phyloP scores from a whole-genome alignment of 345 rosid species.

The Erodium maritimum region DNA sequence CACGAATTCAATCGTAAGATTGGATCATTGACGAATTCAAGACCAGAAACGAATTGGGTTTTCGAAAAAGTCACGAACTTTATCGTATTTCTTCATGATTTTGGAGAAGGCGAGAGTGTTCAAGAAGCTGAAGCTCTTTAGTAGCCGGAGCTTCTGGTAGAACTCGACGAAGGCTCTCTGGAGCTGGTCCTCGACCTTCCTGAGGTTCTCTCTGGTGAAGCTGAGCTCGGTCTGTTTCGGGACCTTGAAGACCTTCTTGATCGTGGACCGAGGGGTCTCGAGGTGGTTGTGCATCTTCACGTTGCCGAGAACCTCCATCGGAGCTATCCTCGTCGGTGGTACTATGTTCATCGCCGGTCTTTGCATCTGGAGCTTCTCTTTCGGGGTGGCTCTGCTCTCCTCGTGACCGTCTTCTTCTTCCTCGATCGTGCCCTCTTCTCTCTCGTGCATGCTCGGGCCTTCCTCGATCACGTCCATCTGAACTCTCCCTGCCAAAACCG shows the following conservation, averaged over 20 bases:
- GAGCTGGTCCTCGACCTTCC: slow-evolving; percentile 36
- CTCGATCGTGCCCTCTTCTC: background rate
- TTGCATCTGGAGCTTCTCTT: slow-evolving; percentile 13
- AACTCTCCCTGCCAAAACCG: background rate
- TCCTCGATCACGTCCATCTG: background rate
- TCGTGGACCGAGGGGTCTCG: slow-evolving; percentile 33
- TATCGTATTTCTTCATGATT: slow-evolving; percentile 82
- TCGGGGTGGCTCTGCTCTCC: slow-evolving; percentile 18
- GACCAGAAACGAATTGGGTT: background rate
- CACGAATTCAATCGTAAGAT: too few species aligned
- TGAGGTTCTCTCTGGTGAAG: slow-evolving; percentile 29
- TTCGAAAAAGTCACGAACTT: slow-evolving; percentile 24
- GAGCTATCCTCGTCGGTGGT: slow-evolving; percentile 15
- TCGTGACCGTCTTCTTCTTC: slow-evolving; percentile 17
- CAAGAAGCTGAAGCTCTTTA: slow-evolving; percentile 58
- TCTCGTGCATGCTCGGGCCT: background rate
- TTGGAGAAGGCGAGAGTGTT: slow-evolving; percentile 45
- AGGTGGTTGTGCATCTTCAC: slow-evolving; percentile 36
- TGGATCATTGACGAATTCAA: background rate
- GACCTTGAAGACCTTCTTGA: slow-evolving; percentile 18
- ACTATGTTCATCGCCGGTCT: background rate
- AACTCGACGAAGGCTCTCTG: slow-evolving; percentile 38
- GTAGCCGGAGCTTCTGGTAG: slow-evolving; percentile 44
- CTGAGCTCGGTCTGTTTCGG: slow-evolving; percentile 16
- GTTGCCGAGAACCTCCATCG: slow-evolving; percentile 29